Percentiles rank a stretch among this genome's conserved stretches.
These are phyloP conservation scores for Mycena venus DNA, from an alignment of 768 basidiomycete genomes.

Conservation along the genomic window DNA sequence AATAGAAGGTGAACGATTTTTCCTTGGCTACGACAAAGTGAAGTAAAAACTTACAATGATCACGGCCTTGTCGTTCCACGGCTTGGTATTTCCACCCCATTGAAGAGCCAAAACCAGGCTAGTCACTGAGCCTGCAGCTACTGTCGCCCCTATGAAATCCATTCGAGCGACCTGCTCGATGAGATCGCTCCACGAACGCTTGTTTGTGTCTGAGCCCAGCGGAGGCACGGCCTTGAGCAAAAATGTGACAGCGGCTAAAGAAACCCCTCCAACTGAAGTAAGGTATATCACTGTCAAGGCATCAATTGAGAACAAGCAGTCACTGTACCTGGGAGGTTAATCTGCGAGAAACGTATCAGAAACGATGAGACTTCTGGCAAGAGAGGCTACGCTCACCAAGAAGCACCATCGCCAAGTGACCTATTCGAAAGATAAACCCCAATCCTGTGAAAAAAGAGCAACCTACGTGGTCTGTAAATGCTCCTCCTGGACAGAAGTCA, in stretches of 20 bases:
- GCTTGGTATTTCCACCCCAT: conserved; percentile 58
- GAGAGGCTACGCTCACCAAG: not conserved
- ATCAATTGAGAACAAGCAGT: too few species aligned
- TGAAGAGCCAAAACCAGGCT: conserved; percentile 55
- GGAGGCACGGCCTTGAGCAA: conserved; percentile 16
- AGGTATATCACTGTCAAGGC: too few species aligned
- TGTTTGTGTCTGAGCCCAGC: conserved; percentile 3
- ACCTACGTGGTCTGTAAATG: conserved; percentile 35
- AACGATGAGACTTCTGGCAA: not conserved
- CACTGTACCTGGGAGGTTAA: conserved; percentile 25
- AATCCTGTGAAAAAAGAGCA: too few species aligned
- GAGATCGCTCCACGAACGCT: not conserved
- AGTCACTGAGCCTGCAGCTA: conserved; percentile 49
- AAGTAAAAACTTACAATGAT: conserved; percentile 32
- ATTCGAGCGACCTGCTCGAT: conserved; percentile 37
- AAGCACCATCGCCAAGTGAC: conserved; percentile 22
- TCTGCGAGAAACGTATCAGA: not conserved
- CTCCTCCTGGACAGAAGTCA: too few species aligned
- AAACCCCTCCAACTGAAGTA: conserved; percentile 10
- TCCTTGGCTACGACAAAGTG: too few species aligned
- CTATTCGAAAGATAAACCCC: not conserved
- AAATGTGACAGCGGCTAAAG: conserved; percentile 13
- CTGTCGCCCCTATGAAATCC: conserved; percentile 53
- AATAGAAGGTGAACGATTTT: not conserved
- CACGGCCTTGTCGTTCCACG: conserved; percentile 54